Conservation (phyloP, 2,329 filamentous ascomycete genomes). For the Fragosphaeria purpurea region DNA sequence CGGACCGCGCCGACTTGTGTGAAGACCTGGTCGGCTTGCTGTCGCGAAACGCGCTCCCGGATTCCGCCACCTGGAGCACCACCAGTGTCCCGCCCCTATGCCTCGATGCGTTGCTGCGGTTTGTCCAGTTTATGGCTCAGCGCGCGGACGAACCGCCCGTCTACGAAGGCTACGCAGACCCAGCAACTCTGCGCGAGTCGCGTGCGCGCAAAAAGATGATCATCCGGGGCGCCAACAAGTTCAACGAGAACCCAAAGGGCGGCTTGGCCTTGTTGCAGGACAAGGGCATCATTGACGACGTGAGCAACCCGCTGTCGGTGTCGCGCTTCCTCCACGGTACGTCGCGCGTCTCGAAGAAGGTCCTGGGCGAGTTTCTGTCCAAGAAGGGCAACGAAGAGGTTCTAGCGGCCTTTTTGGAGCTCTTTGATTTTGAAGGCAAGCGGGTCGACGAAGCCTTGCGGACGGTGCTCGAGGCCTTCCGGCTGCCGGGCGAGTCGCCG, state of each 20-base stretch:
- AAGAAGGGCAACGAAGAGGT: slow-evolving; percentile 84
- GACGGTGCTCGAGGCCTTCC: slow-evolving; percentile 80
- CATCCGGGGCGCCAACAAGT: slow-evolving; percentile 77
- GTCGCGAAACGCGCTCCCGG: slow-evolving; percentile 87
- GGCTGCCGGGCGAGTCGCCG: slow-evolving; percentile 83
- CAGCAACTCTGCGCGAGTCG: slow-evolving; percentile 55
- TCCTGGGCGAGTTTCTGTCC: slow-evolving; percentile 85
- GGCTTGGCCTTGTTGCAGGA: slow-evolving; percentile 79
- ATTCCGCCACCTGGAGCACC: slow-evolving; percentile 97
- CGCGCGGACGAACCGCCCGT: slow-evolving; percentile 62
- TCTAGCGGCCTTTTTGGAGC: slow-evolving; percentile 69
- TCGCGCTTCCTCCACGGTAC: slow-evolving; percentile 85
- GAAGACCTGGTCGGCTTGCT: slow-evolving; percentile 91
- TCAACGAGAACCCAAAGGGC: slow-evolving; percentile 88
- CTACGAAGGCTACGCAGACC: slow-evolving; percentile 56
- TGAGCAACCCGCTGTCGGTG: slow-evolving; percentile 63
- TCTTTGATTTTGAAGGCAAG: slow-evolving; percentile 82
- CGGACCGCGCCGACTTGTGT: slow-evolving; percentile 82
- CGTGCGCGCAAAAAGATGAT: slow-evolving; percentile 78
- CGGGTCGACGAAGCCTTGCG: slow-evolving; percentile 84
- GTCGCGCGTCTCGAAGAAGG: slow-evolving; percentile 76
- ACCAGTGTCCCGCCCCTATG: slow-evolving; percentile 95
- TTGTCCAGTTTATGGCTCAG: slow-evolving; percentile 85
- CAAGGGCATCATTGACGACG: slow-evolving; percentile 73
- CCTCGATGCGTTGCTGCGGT: slow-evolving; percentile 81